Conservation (phyloP, 2,329 filamentous ascomycete species). For the Furcasterigmium sp. region DNA sequence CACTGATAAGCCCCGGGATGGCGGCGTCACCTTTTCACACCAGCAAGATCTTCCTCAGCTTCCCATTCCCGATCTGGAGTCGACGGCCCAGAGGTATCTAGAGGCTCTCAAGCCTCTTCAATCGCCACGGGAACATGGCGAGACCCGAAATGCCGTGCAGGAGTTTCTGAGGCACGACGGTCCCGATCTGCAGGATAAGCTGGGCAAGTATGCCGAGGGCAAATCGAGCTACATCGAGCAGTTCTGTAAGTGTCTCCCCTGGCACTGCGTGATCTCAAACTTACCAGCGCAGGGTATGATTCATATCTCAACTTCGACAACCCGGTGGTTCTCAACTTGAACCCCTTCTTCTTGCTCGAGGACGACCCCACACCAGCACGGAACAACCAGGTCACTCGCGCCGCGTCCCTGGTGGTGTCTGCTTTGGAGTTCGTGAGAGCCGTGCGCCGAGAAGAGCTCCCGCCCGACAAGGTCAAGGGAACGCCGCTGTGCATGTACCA, state of each 20-base stretch:
- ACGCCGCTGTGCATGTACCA: constrained; percentile 96
- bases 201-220: constrained; percentile 84
- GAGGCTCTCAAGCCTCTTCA: constrained; percentile 77
- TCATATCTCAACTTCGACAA: constrained; percentile 98
- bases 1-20: constrained; percentile 50
- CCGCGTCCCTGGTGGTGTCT: constrained; percentile 86
- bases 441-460: constrained; percentile 86
- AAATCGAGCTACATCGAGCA: constrained; percentile 98
- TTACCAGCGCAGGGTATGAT: constrained; percentile 99
- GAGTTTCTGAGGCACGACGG: constrained; percentile 82
- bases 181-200: constrained; percentile 76
- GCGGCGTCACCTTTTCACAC: constrained; percentile 79
- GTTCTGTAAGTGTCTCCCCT: constrained; percentile 66
- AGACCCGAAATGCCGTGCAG: constrained; percentile 72
- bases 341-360: constrained; percentile 95
- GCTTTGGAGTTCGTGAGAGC: constrained; percentile 89
- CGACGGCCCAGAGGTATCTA: constrained; percentile 74
- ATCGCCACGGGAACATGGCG: constrained; percentile 70
- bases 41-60: constrained; percentile 88
- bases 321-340: constrained; percentile 92
- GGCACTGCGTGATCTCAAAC: too few species aligned
- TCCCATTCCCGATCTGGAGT: constrained; percentile 83
- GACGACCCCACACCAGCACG: constrained; percentile 95
- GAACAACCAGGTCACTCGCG: constrained; percentile 93
- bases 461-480: constrained; percentile 79